Percentiles rank a stretch among this genome's conserved stretches.
phyloP scores from a whole-genome alignment of 129 eudicot species.

The Logfia minima region DNA sequence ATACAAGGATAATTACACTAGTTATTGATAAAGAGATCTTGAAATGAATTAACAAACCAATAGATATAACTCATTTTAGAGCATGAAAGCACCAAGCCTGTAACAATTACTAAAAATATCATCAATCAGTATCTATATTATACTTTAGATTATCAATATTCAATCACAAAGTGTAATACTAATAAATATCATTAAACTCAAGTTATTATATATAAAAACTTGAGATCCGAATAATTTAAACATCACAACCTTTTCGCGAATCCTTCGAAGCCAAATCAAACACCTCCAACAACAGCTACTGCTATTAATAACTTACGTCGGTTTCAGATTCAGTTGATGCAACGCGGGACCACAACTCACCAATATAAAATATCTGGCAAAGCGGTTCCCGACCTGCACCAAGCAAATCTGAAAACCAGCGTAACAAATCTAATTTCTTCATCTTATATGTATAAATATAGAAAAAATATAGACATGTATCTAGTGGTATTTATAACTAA shows the following conservation, averaged over 20 bases:
- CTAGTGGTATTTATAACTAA: neutral
- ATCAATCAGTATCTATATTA: neutral
- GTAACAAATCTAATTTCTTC: neutral
- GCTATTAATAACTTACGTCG: constrained; percentile 14
- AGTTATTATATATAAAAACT: neutral
- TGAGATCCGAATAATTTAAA: neutral
- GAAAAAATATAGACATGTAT: neutral
- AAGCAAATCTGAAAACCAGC: constrained; percentile 67
- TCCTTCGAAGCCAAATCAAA: neutral
- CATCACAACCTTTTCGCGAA: neutral
- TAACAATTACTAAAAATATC: too few species aligned
- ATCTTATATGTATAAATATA: too few species aligned
- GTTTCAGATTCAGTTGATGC: constrained; percentile 63
- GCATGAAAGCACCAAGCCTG: too few species aligned
- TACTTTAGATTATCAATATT: too few species aligned
- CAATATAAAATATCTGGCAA: constrained; percentile 10
- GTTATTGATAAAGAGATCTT: too few species aligned
- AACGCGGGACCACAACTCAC: constrained; percentile 42
- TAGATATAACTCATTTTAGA: too few species aligned
- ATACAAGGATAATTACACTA: too few species aligned
- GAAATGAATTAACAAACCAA: too few species aligned
- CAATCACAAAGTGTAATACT: neutral
- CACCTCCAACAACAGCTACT: neutral
- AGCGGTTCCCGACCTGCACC: constrained; percentile 96
- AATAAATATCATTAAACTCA: neutral